phyloP scores from a whole-genome alignment of 257 asterid species.

The Solanum chaucha region DNA sequence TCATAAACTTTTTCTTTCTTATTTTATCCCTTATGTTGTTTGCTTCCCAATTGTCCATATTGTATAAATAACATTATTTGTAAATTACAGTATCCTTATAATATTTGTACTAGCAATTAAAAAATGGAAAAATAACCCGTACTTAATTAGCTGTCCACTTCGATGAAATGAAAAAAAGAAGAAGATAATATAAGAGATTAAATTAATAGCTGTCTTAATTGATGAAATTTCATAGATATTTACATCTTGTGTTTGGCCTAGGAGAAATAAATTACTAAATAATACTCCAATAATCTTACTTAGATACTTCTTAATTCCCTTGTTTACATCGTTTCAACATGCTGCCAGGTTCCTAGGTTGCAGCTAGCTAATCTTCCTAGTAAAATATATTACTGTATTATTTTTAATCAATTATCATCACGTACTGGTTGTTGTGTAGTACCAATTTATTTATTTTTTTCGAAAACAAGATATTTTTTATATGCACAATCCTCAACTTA shows the following conservation, averaged over 20 bases:
- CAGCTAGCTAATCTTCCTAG: not conserved
- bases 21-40: not conserved
- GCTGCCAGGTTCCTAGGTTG: not conserved
- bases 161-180: not conserved
- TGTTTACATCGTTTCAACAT: slow-evolving; percentile 4
- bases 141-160: not conserved
- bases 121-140: not conserved
- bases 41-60: not conserved
- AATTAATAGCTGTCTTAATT: not conserved
- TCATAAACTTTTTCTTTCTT: not conserved
- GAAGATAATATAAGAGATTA: not conserved
- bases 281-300: not conserved
- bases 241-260: not conserved
- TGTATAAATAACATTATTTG: not conserved
- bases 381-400: not conserved
- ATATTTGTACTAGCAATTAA: not conserved
- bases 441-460: not conserved
- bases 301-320: not conserved
- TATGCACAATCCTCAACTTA: not conserved
- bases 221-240: slow-evolving; percentile 6
- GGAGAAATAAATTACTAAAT: not conserved
- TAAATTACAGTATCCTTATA: not conserved
- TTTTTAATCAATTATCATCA: not conserved
- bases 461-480: not conserved
- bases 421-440: not conserved